Percentiles rank a stretch among this genome's conserved stretches.
Conservation (phyloP, 768 basidiomycete species). For the Mycena galericulata region DNA sequence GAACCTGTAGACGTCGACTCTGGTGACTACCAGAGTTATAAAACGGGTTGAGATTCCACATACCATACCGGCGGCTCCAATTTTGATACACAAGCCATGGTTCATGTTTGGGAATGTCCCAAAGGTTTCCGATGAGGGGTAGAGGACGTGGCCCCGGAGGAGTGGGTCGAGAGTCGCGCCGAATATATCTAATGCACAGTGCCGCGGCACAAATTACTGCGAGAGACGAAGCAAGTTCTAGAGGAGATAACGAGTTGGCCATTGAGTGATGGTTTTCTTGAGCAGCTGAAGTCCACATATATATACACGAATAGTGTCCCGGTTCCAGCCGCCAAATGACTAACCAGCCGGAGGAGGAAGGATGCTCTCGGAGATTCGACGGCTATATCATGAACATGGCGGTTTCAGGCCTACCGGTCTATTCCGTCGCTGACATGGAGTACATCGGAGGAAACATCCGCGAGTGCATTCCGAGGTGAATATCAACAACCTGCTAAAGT, state of each 20-base stretch:
- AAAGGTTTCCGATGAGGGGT: conserved; percentile 55
- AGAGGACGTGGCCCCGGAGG: conserved; percentile 53
- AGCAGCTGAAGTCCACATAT: not conserved
- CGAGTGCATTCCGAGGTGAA: no score
- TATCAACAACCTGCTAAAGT: no score
- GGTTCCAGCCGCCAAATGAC: not conserved
- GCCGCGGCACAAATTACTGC: conserved; percentile 8
- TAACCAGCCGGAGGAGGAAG: not conserved
- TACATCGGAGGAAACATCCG: no score
- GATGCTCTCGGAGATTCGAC: not conserved
- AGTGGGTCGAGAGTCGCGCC: conserved; percentile 24
- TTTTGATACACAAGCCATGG: conserved; percentile 51
- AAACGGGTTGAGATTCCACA: no score
- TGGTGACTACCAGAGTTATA: not conserved
- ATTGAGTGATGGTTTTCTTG: not conserved
- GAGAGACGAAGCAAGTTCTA: conserved; percentile 1
- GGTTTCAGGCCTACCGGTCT: no score
- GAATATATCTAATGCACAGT: conserved; percentile 8
- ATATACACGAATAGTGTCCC: not conserved
- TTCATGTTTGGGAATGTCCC: conserved; percentile 50
- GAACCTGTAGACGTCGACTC: conserved; percentile 22
- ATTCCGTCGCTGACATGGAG: no score
- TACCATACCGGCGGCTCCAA: conserved; percentile 53
- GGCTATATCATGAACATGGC: no score
- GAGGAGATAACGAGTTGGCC: conserved; percentile 1